A percentile compares a stretch with the other conserved stretches of the same genome.
phyloP scores from a whole-genome alignment of 2,329 filamentous ascomycete genomes.

The Colletotrichum sp. region DNA sequence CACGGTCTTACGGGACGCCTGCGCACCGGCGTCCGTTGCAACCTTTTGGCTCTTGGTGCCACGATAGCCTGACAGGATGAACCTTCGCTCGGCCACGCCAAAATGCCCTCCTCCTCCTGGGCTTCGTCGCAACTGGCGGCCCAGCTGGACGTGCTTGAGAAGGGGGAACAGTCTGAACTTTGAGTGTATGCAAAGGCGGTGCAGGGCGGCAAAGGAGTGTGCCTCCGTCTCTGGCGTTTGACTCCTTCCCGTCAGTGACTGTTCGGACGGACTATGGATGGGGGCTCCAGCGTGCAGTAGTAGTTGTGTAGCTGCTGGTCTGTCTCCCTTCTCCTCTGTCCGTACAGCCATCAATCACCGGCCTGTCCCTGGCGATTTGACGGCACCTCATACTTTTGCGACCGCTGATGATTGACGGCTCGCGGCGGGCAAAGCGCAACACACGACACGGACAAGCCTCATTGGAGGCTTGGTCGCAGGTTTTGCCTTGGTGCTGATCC shows the following conservation, averaged over 20 bases:
- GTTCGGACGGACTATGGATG: slow-evolving; percentile 3
- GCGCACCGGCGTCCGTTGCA: slow-evolving; percentile 15
- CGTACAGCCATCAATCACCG: neutral
- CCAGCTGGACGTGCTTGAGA: neutral
- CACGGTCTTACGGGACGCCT: neutral
- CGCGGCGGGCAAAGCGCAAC: neutral
- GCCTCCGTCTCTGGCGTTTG: neutral
- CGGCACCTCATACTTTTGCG: neutral
- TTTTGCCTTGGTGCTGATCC: neutral
- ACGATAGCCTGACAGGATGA: slow-evolving; percentile 14
- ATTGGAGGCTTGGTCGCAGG: neutral
- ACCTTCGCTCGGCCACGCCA: slow-evolving; percentile 10
- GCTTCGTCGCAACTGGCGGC: neutral
- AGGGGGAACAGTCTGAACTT: neutral
- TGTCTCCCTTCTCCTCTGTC: neutral
- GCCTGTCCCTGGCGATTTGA: neutral
- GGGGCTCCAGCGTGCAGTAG: neutral
- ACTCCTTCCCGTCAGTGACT: slow-evolving; percentile 11
- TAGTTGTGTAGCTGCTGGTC: neutral
- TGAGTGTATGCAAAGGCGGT: neutral
- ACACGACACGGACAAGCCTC: neutral
- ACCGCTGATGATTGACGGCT: neutral
- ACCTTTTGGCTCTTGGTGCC: neutral
- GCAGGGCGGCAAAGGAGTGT: neutral
- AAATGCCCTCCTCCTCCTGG: neutral